Percentiles rank a stretch among this genome's conserved stretches.
phyloP scores from a whole-genome alignment of 306 rosid genomes.

The Boehmeria nivea region DNA sequence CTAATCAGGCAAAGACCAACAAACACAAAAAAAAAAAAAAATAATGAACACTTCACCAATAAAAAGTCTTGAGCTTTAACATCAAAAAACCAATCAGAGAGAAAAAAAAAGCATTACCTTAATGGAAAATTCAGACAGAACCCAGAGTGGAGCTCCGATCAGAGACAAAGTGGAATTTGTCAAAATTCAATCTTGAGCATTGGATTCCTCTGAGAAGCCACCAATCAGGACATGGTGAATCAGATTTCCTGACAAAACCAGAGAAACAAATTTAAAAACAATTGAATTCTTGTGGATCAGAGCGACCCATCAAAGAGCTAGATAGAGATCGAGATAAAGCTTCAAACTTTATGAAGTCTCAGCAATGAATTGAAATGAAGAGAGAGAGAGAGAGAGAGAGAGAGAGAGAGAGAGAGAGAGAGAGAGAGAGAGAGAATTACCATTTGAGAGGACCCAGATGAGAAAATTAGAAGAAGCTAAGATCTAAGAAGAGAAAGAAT shows the following conservation, averaged over 20 bases:
- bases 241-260: constrained; percentile 33
- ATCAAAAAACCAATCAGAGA: constrained; percentile 15
- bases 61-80: constrained; percentile 27
- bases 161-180: constrained; percentile 41
- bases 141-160: constrained; percentile 51
- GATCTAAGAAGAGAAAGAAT: constrained; percentile 56
- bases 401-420: too few species aligned
- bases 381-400: too few species aligned
- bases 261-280: constrained; percentile 20
- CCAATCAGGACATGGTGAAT: constrained; percentile 34
- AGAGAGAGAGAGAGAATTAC: constrained; percentile 44
- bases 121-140: constrained; percentile 50
- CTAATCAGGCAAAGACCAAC: constrained; percentile 4
- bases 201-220: constrained; percentile 44
- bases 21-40: constrained; percentile 3
- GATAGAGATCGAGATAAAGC: constrained; percentile 18
- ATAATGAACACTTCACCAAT: constrained; percentile 7
- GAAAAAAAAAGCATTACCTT: constrained; percentile 40
- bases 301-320: constrained; percentile 18
- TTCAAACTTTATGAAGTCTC: constrained; percentile 22
- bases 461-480: constrained; percentile 36
- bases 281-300: constrained; percentile 34
- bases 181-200: constrained; percentile 55
- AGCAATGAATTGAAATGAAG: constrained; percentile 7
- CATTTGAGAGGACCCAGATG: constrained; percentile 48